Base-by-base conservation (phyloP, 2,329 filamentous ascomycete species). In the Penicillium sp. region DNA sequence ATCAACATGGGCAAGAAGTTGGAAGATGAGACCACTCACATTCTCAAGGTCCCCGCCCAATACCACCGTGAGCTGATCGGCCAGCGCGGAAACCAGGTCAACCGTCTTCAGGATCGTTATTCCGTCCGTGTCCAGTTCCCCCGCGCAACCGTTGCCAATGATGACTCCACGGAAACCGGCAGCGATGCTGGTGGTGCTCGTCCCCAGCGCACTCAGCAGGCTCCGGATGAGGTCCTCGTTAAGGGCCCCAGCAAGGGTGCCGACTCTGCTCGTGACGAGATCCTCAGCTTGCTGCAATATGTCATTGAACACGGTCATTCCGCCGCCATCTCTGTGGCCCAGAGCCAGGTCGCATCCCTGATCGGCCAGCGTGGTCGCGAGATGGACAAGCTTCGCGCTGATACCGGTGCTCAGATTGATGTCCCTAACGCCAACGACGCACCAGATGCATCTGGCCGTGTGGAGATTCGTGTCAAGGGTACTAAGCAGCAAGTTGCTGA, bases 51-150 rank as follows among this genome's bases (percentile, higher is more conserved):
- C 66, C 91, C 95, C 57, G 89, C 93, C 55, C 91, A 96, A 78
- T 97, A 89, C 77, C 94, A 99, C 77, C 86, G 91, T 59, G 93
- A 97, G 73, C 82, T 99, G 55, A 99, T 99, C 67, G 94, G 94
- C 49, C 85, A 90, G 21, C 88, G 90, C 69, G 94, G 94, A 59
- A 86, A 82, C 70, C 90, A 95, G 72, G 93, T 99, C 71, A 94
- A 94, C 78, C 89, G 90, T 65, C 84, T 99, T 25, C 93, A 99
- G 77, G 91, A 88, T 56, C 89, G 93, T 47, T 97, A 99, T 81
- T 89, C 89, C 71, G 94, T 99, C 42, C 87, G 93, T 62, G 94
- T 99, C 68, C 93, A 97, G 78, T 99, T 99, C 81, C 94, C 94
- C 41, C 90, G 92, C 50, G 68, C 68, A 52, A 74, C 73, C 50